Percentiles rank a stretch among this genome's conserved stretches.
phyloP scores from a whole-genome alignment of 176 grass and related monocot genomes.

The Coix lacrymajobi region DNA sequence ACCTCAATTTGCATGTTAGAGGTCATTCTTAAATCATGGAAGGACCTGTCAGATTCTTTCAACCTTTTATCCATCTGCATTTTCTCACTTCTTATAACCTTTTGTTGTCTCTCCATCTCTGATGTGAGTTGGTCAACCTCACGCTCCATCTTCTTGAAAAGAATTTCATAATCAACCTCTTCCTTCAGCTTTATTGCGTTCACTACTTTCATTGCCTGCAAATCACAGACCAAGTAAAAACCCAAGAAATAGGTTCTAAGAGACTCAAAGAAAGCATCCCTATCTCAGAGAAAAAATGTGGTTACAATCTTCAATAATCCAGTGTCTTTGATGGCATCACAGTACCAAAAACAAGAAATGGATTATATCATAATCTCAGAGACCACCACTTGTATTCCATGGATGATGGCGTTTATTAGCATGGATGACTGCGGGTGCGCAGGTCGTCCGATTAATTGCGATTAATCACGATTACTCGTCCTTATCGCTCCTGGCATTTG shows the following conservation, averaged over 20 bases:
- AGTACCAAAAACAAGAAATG: not conserved
- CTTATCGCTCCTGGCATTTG: too few species aligned
- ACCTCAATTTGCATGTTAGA: constrained; percentile 63
- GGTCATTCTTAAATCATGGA: constrained; percentile 50
- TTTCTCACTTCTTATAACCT: constrained; percentile 64
- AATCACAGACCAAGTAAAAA: constrained; percentile 25
- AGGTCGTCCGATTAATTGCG: too few species aligned
- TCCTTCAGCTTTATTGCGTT: constrained; percentile 86
- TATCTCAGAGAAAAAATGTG: not conserved
- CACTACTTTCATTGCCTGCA: constrained; percentile 97
- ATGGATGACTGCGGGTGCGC: too few species aligned
- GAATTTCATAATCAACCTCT: constrained; percentile 89
- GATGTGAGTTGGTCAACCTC: constrained; percentile 89
- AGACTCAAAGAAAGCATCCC: not conserved
- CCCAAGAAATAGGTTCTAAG: not conserved
- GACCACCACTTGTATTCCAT: not conserved
- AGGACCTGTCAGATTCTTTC: constrained; percentile 49
- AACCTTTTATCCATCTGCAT: constrained; percentile 56
- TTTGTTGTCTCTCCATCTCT: constrained; percentile 90
- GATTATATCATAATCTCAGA: constrained; percentile 12
- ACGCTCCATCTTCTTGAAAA: constrained; percentile 74
- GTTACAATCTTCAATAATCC: not conserved
- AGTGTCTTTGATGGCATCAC: constrained; percentile 9
- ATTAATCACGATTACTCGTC: too few species aligned
- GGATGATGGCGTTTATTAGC: not conserved